Conservation (phyloP, 2,329 filamentous ascomycete genomes). For the Alternaria tenuissima region DNA sequence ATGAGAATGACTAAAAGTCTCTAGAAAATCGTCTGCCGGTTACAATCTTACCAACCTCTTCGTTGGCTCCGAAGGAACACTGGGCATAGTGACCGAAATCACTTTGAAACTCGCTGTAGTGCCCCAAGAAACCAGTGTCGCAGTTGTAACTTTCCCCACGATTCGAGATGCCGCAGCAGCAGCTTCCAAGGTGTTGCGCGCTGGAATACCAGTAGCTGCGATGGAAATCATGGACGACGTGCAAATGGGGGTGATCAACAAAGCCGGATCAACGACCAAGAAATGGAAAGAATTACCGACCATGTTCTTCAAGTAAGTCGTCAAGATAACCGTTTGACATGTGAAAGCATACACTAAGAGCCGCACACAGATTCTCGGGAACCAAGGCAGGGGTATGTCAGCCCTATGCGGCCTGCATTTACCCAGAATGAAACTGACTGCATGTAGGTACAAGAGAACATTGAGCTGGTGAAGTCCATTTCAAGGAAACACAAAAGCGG, state of each 20-base stretch:
- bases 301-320: slow-evolving; percentile 77
- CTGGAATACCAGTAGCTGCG: slow-evolving; percentile 75
- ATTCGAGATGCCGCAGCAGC: slow-evolving; percentile 79
- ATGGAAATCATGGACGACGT: slow-evolving; percentile 92
- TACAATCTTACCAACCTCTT: slow-evolving; percentile 85
- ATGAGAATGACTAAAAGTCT: background rate
- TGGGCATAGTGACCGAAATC: slow-evolving; percentile 83
- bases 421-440: slow-evolving; percentile 39
- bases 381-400: slow-evolving; percentile 68
- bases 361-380: slow-evolving; percentile 67
- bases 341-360: slow-evolving; percentile 32
- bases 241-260: slow-evolving; percentile 84
- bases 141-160: slow-evolving; percentile 79
- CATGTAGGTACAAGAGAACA: slow-evolving; percentile 73
- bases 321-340: slow-evolving; percentile 2
- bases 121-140: slow-evolving; percentile 78
- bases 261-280: slow-evolving; percentile 72
- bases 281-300: slow-evolving; percentile 80
- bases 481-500: slow-evolving; percentile 67
- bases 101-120: slow-evolving; percentile 81
- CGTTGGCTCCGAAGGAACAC: slow-evolving; percentile 81
- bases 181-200: slow-evolving; percentile 77
- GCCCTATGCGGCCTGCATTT: slow-evolving; percentile 21
- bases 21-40: slow-evolving; percentile 76
- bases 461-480: slow-evolving; percentile 72